Evolutionary conservation across 192 early-diverging fungal genomes (phyloP).

Genomic region (Linderina pennispora): DNA sequence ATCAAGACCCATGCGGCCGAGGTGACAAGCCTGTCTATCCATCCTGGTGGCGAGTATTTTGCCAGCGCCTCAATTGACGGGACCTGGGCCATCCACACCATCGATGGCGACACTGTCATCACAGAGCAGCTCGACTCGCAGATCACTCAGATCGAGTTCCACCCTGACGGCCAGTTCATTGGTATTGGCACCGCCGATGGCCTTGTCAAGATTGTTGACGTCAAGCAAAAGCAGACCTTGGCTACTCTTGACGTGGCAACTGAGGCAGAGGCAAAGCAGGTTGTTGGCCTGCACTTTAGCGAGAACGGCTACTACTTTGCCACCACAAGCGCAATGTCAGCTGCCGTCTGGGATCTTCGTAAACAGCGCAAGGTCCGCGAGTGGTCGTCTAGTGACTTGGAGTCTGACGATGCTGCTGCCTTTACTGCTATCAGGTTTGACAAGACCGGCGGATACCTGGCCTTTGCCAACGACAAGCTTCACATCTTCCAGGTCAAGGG

Average conservation of each 20-base stretch:
- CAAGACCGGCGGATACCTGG: constrained; percentile 77
- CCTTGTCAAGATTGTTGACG: constrained; percentile 76
- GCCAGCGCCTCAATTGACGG: constrained; percentile 67
- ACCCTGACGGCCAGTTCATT: constrained; percentile 89
- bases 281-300: constrained; percentile 75
- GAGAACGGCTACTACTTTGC: constrained; percentile 95
- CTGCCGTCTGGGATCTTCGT: constrained; percentile 92
- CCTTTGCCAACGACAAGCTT: constrained; percentile 58
- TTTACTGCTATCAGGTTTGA: constrained; percentile 59
- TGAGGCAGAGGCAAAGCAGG: constrained; percentile 6
- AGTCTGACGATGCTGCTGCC: neutral
- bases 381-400: constrained; percentile 13
- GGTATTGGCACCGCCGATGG: constrained; percentile 70
- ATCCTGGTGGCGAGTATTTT: constrained; percentile 78
- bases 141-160: constrained; percentile 53
- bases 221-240: constrained; percentile 56
- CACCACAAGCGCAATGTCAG: constrained; percentile 63
- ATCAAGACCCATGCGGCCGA: constrained; percentile 65
- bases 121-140: constrained; percentile 16
- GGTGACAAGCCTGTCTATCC: constrained; percentile 67
- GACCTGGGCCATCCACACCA: constrained; percentile 75
- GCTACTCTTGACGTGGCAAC: constrained; percentile 37
- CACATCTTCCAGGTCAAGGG: constrained; percentile 66
- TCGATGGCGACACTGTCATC: constrained; percentile 38
- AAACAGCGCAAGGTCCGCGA: constrained; percentile 58